phyloP scores from a whole-genome alignment of 208 protist species.

The Crithidia acanthocephali region DNA sequence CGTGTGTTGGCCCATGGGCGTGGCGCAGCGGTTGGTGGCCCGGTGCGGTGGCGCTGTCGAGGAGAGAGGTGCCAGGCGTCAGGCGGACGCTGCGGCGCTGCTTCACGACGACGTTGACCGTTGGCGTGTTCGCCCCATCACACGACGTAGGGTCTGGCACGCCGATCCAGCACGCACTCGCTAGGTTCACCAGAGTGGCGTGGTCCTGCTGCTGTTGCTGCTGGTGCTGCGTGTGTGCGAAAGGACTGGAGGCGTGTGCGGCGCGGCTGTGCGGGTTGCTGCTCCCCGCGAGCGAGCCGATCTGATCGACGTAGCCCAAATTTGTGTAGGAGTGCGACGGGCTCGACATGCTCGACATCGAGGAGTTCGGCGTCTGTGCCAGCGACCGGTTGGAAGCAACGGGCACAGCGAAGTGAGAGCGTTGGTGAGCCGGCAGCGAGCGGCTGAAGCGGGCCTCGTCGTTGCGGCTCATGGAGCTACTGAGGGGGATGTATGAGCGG shows the following conservation, averaged over 20 bases:
- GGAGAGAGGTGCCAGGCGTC: slow-evolving; percentile 11
- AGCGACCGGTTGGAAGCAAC: slow-evolving; percentile 8
- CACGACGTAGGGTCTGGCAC: slow-evolving; percentile 8
- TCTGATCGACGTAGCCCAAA: slow-evolving; percentile 9
- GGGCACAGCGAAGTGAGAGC: slow-evolving; percentile 14
- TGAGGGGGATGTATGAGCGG: not conserved
- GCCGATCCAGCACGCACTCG: slow-evolving; percentile 22
- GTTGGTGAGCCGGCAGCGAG: slow-evolving; percentile 12
- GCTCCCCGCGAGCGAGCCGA: not conserved
- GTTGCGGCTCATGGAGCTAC: not conserved
- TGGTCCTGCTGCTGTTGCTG: slow-evolving; percentile 2
- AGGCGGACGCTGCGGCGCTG: slow-evolving; percentile 20
- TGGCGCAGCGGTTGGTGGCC: not conserved
- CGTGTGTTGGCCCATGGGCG: not conserved
- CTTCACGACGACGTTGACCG: slow-evolving; percentile 34
- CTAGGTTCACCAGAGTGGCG: not conserved
- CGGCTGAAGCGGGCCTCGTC: not conserved
- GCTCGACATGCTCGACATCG: slow-evolving; percentile 7
- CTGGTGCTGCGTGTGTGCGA: slow-evolving; percentile 1
- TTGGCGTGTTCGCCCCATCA: slow-evolving; percentile 9
- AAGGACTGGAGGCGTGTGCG: slow-evolving; percentile 1
- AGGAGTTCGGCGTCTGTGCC: slow-evolving; percentile 8
- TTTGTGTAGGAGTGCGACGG: slow-evolving; percentile 16
- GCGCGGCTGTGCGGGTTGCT: not conserved
- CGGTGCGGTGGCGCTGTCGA: not conserved